Evolutionary conservation across 805 yeast species (phyloP).

Genomic region (Tetrapisispora phaffii): DNA sequence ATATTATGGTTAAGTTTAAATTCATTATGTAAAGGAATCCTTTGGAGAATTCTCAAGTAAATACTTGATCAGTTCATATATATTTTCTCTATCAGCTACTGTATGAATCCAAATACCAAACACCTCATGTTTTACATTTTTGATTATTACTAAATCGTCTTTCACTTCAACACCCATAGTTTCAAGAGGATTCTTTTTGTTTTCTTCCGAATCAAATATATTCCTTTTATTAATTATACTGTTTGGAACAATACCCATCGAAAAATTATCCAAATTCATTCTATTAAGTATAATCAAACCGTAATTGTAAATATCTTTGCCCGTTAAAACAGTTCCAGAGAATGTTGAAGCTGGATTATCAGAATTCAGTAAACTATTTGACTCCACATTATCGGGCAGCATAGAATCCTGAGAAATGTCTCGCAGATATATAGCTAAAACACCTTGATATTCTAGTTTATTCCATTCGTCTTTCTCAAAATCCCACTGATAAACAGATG

Average conservation of each 20-base stretch:
- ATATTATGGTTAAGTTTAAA: background rate
- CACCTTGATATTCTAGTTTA: conserved; percentile 61
- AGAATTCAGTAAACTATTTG: conserved; percentile 1
- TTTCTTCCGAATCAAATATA: conserved; percentile 27
- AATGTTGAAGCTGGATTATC: conserved; percentile 5
- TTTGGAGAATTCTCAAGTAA: conserved; percentile 27
- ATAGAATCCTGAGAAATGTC: conserved; percentile 26
- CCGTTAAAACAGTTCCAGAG: conserved; percentile 17
- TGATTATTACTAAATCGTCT: conserved; percentile 60
- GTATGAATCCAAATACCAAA: conserved; percentile 75
- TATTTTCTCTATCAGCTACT: conserved; percentile 51
- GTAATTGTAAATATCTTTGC: conserved; percentile 42
- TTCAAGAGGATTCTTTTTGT: conserved; percentile 25
- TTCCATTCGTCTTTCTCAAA: conserved; percentile 54
- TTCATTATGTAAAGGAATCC: conserved; percentile 21
- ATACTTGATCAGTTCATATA: conserved; percentile 38
- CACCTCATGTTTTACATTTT: conserved; percentile 57
- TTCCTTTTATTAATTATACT: conserved; percentile 35
- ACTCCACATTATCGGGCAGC: conserved; percentile 10
- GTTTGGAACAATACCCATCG: conserved; percentile 57
- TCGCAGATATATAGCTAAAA: conserved; percentile 54
- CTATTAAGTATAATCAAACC: conserved; percentile 66
- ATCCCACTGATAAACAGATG: conserved; percentile 59
- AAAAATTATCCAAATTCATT: conserved; percentile 57
- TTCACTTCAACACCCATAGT: conserved; percentile 59